phyloP scores from a whole-genome alignment of 306 rosid species.

The Neltuma alba region DNA sequence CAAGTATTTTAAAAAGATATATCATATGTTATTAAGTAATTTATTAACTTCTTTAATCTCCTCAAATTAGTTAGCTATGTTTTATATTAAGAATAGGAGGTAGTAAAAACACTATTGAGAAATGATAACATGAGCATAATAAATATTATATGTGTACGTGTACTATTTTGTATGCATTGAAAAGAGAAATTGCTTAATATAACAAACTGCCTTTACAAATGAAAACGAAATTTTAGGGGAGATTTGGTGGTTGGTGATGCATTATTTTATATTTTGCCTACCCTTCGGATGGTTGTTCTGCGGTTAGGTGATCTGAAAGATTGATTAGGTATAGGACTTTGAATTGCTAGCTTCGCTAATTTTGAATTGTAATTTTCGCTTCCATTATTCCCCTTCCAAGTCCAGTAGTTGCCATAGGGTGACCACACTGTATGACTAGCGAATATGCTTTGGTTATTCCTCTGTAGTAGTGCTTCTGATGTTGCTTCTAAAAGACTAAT shows the following conservation, averaged over 20 bases:
- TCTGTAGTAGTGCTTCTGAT: constrained; percentile 1
- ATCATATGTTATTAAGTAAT: too few species aligned
- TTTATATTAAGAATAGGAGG: too few species aligned
- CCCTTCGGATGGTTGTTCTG: constrained; percentile 4
- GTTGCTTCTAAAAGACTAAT: not conserved
- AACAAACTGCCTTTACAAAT: not conserved
- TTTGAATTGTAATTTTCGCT: not conserved
- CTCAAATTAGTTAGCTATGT: too few species aligned
- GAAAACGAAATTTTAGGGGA: not conserved
- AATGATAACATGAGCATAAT: not conserved
- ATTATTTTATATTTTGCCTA: not conserved
- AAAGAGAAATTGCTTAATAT: not conserved
- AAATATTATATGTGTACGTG: too few species aligned
- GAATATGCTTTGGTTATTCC: constrained; percentile 37
- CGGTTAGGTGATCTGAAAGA: constrained; percentile 35
- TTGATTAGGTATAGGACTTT: constrained; percentile 16
- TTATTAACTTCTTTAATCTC: too few species aligned
- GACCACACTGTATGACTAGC: constrained; percentile 1
- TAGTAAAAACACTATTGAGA: too few species aligned
- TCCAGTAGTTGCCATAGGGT: constrained; percentile 16
- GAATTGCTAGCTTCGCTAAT: constrained; percentile 30
- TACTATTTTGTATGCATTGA: not conserved
- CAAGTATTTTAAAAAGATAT: too few species aligned
- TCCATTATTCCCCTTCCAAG: not conserved
- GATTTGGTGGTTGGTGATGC: not conserved